Conservation (phyloP, 2,329 filamentous ascomycete genomes). For the Fusarium falciforme region DNA sequence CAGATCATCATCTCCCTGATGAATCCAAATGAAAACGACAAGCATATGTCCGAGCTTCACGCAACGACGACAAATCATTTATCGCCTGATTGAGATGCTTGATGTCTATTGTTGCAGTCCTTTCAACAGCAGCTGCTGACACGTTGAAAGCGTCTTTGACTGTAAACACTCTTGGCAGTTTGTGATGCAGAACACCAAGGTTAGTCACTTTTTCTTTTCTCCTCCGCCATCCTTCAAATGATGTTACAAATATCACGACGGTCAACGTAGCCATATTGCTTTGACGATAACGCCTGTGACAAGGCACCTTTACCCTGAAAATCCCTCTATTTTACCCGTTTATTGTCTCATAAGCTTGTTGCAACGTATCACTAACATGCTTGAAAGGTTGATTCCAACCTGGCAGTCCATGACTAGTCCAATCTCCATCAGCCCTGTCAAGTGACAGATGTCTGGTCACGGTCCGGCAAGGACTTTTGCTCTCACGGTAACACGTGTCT, state of each 20-base stretch:
- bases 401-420: background rate
- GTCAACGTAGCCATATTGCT: slow-evolving; percentile 61
- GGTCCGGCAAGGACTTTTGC: background rate
- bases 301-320: slow-evolving; percentile 50
- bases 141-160: slow-evolving; percentile 15
- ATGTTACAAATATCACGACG: slow-evolving; percentile 60
- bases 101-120: slow-evolving; percentile 26
- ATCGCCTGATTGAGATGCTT: slow-evolving; percentile 45
- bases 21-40: slow-evolving; percentile 89
- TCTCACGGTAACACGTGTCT: too few species aligned
- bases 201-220: slow-evolving; percentile 39
- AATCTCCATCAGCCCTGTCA: background rate
- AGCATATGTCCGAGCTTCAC: slow-evolving; percentile 94
- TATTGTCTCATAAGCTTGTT: background rate
- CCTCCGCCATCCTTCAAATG: slow-evolving; percentile 45
- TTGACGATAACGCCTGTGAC: slow-evolving; percentile 61
- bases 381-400: background rate
- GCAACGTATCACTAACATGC: slow-evolving; percentile 22
- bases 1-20: slow-evolving; percentile 68
- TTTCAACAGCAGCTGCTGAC: slow-evolving; percentile 40
- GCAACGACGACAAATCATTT: slow-evolving; percentile 57
- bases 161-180: background rate
- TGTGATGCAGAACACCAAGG: slow-evolving; percentile 17
- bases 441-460: background rate
- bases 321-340: background rate